A percentile compares a stretch with the other conserved stretches of the same genome.
Conservation (phyloP, 305 asterid genomes). For the Fraxinus floribunda region DNA sequence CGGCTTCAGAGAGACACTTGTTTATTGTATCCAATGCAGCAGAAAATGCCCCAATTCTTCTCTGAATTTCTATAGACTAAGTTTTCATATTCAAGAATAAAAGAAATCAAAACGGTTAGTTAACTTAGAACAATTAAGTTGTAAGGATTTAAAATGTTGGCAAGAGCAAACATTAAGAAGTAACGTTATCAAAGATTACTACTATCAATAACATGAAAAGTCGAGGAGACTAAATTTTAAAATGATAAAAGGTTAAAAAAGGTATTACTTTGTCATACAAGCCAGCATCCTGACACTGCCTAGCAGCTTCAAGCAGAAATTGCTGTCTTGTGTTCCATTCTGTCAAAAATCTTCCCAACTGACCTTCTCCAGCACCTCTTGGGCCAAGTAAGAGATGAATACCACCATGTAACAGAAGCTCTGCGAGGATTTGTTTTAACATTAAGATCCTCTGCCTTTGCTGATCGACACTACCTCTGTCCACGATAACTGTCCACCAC, state of each 20-base stretch:
- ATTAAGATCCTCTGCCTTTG: constrained; percentile 75
- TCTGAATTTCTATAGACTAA: constrained; percentile 83
- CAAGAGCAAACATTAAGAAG: neutral
- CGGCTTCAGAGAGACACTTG: constrained; percentile 87
- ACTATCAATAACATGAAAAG: constrained; percentile 11
- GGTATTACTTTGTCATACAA: constrained; percentile 75
- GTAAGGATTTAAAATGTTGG: neutral
- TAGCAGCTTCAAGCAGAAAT: constrained; percentile 84
- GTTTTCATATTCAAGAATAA: constrained; percentile 18
- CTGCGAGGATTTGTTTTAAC: constrained; percentile 80
- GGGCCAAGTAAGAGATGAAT: constrained; percentile 74
- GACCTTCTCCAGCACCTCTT: constrained; percentile 86
- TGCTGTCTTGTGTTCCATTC: constrained; percentile 64
- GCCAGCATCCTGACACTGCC: constrained; percentile 70
- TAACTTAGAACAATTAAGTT: constrained; percentile 17
- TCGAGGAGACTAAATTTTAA: neutral
- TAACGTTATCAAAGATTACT: neutral
- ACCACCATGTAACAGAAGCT: constrained; percentile 72
- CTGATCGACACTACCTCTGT: constrained; percentile 73
- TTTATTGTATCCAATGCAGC: constrained; percentile 77
- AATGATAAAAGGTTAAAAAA: constrained; percentile 19
- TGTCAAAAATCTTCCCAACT: constrained; percentile 66
- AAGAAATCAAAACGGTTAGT: constrained; percentile 14
- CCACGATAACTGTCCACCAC: constrained; percentile 92
- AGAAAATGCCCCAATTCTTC: constrained; percentile 88